Evolutionary conservation across 1,284 basidiomycete species (phyloP).

Genomic region (Heterobasidion irregulare): DNA sequence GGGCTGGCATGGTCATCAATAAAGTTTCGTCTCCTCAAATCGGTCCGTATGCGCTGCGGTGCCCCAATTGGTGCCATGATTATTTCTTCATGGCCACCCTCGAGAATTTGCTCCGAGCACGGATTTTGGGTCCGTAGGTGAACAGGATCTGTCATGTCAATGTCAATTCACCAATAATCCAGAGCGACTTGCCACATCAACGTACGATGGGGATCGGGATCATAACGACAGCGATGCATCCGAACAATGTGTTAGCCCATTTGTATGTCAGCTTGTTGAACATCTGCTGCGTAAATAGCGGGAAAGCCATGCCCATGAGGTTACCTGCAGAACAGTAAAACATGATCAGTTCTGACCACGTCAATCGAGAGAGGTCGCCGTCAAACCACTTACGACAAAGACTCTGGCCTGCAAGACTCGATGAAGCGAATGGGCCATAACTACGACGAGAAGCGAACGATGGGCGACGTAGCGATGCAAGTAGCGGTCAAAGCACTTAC

Average conservation of each 20-base stretch:
- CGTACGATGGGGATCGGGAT: constrained; percentile 54
- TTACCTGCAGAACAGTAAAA: constrained; percentile 34
- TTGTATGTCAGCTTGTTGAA: constrained; percentile 50
- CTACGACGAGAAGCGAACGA: constrained; percentile 13
- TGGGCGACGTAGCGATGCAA: not conserved
- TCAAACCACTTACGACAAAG: constrained; percentile 40
- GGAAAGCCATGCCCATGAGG: constrained; percentile 47
- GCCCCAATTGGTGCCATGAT: no score
- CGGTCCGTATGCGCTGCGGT: no score
- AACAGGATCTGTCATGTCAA: constrained; percentile 43
- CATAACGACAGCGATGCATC: constrained; percentile 47
- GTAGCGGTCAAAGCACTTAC: constrained; percentile 25
- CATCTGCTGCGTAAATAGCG: constrained; percentile 58
- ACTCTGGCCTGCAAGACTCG: constrained; percentile 72
- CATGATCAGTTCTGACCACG: not conserved
- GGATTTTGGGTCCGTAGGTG: constrained; percentile 53
- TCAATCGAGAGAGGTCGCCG: not conserved
- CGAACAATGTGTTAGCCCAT: constrained; percentile 68
- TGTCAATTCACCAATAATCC: not conserved
- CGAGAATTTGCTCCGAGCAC: constrained; percentile 53
- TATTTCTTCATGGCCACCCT: constrained; percentile 12
- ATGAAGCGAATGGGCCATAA: constrained; percentile 69
- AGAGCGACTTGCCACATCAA: constrained; percentile 22
- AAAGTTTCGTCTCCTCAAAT: no score
- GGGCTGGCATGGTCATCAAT: no score